These are phyloP conservation scores for Petrea volubilis DNA, from an alignment of 257 asterid species.

Conservation along the genomic window DNA sequence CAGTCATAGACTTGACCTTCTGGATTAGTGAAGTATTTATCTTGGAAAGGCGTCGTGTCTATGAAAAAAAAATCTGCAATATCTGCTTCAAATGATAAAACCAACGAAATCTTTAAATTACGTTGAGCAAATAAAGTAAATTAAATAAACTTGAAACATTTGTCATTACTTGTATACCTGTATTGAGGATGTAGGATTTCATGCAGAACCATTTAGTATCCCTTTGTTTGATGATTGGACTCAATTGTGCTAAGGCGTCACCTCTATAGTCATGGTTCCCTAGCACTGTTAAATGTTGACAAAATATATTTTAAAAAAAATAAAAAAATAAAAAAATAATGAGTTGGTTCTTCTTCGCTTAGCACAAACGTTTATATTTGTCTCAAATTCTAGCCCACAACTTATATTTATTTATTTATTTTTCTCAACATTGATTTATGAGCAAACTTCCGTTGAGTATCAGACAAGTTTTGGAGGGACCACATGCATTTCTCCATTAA, in stretches of 20 bases:
- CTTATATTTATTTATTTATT: too few relatives aligned
- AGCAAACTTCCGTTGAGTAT: too few relatives aligned
- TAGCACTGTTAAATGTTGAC: constrained; percentile 39
- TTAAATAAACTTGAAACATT: accelerated
- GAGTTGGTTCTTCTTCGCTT: too few relatives aligned
- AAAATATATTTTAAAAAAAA: too few relatives aligned
- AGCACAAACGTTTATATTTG: too few relatives aligned
- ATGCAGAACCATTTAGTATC: constrained; percentile 69
- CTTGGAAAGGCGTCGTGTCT: constrained; percentile 74
- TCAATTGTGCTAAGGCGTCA: constrained; percentile 68
- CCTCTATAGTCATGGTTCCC: constrained; percentile 93
- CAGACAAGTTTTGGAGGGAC: too few relatives aligned
- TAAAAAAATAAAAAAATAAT: too few relatives aligned
- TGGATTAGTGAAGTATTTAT: constrained; percentile 58
- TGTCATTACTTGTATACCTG: constrained; percentile 28
- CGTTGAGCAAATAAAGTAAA: not conserved
- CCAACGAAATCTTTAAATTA: not conserved
- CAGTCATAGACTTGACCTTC: constrained; percentile 61
- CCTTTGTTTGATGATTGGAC: constrained; percentile 47
- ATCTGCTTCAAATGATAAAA: constrained; percentile 34
- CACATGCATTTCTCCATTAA: too few relatives aligned
- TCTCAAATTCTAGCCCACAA: too few relatives aligned
- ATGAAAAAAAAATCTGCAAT: constrained; percentile 69
- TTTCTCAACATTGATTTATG: too few relatives aligned
- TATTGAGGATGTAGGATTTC: constrained; percentile 49